Conservation (phyloP, 2,329 filamentous ascomycete species). For the Colletotrichum sansevieriae region DNA sequence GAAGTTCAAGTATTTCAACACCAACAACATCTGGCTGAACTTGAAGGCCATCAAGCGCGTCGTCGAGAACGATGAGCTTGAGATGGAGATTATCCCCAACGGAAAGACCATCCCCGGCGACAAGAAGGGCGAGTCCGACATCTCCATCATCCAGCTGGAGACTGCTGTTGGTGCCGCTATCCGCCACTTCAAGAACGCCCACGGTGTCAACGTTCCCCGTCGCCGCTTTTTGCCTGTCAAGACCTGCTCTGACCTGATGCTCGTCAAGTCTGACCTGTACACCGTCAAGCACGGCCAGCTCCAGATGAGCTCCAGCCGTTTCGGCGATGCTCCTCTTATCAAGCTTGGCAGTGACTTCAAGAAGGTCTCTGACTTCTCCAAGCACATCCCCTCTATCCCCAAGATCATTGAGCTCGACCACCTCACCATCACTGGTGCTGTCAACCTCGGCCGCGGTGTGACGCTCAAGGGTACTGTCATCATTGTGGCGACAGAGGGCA, state of each 20-base stretch:
- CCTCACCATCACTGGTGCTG: constrained; percentile 95
- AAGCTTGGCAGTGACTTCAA: constrained; percentile 99
- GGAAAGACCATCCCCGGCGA: constrained; percentile 98
- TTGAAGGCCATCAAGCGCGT: constrained; percentile 97
- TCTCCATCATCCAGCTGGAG: constrained; percentile 98
- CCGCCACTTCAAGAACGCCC: constrained; percentile 97
- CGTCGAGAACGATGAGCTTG: constrained; percentile 97
- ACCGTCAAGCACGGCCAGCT: constrained; percentile 98
- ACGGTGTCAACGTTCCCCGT: constrained; percentile 98
- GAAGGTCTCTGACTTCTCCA: constrained; percentile 98
- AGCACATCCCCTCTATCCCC: constrained; percentile 87
- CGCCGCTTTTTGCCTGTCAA: constrained; percentile 99
- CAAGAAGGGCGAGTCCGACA: constrained; percentile 99
- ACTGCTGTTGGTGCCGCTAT: constrained; percentile 98
- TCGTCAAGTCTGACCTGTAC: constrained; percentile 99
- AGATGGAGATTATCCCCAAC: constrained; percentile 99
- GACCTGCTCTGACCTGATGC: constrained; percentile 99
- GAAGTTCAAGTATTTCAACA: constrained; percentile 99
- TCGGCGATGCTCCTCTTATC: constrained; percentile 96
- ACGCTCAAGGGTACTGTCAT: constrained; percentile 99
- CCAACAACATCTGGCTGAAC: constrained; percentile 99
- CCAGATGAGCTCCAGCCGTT: constrained; percentile 95
- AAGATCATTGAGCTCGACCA: constrained; percentile 94
- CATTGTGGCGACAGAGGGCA: constrained; percentile 97
- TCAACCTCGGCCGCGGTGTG: constrained; percentile 96